A percentile compares a stretch with the other conserved stretches of the same genome.
phyloP scores from a whole-genome alignment of 2,329 filamentous ascomycete genomes.

The Basipetospora chlamydospora region DNA sequence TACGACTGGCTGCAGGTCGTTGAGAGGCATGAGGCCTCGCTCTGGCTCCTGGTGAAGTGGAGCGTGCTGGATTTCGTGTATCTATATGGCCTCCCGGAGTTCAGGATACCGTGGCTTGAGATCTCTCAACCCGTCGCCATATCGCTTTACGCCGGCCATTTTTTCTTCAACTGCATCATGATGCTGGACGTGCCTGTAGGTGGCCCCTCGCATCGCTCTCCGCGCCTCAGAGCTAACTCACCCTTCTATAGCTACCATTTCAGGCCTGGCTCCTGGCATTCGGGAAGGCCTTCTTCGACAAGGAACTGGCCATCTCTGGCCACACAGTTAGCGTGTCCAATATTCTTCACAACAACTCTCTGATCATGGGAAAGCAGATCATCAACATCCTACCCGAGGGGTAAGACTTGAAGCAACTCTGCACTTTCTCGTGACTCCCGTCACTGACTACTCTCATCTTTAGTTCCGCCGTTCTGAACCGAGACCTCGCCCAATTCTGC shows the following conservation, averaged over 20 bases:
- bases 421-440: neutral
- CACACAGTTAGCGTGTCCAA: slow-evolving; percentile 75
- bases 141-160: slow-evolving; percentile 56
- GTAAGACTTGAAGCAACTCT: slow-evolving; percentile 30
- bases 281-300: slow-evolving; percentile 74
- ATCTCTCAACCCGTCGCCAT: slow-evolving; percentile 65
- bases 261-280: slow-evolving; percentile 58
- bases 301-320: slow-evolving; percentile 87
- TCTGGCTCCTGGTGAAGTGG: slow-evolving; percentile 91
- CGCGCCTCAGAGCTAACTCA: neutral
- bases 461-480: slow-evolving; percentile 76
- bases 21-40: slow-evolving; percentile 73
- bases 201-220: slow-evolving; percentile 6
- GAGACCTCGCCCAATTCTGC: slow-evolving; percentile 67
- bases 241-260: slow-evolving; percentile 46
- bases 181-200: slow-evolving; percentile 81
- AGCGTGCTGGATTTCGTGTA: slow-evolving; percentile 72
- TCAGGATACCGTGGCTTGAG: slow-evolving; percentile 94
- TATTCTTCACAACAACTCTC: slow-evolving; percentile 80
- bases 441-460: slow-evolving; percentile 1
- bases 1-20: slow-evolving; percentile 73
- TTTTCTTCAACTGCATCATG: slow-evolving; percentile 63
- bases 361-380: slow-evolving; percentile 92
- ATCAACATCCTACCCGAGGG: slow-evolving; percentile 97
- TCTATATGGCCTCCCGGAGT: slow-evolving; percentile 69